Conservation (phyloP, 345 rosid species). For the Heritiera fomes region DNA sequence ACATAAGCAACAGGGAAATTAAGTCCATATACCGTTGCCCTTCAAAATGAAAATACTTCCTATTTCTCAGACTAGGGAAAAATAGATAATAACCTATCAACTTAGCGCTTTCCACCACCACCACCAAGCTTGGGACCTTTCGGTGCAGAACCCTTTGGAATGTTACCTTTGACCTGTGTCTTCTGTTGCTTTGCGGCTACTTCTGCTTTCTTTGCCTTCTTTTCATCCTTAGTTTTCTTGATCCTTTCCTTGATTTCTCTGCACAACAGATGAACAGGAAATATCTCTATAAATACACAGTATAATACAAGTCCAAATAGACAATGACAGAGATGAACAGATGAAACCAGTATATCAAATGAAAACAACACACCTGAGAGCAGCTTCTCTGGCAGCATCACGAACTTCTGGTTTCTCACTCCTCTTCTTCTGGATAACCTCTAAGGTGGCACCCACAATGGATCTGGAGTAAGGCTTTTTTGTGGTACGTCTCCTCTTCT, state of each 20-base stretch:
- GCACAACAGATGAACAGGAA: neutral
- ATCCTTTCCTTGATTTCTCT: constrained; percentile 86
- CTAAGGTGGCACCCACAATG: constrained; percentile 71
- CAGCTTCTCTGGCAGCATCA: constrained; percentile 78
- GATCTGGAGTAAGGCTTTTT: constrained; percentile 83
- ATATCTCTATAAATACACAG: neutral
- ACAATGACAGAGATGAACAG: neutral
- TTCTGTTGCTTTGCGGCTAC: constrained; percentile 56
- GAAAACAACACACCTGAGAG: constrained; percentile 45
- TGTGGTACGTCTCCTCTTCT: constrained; percentile 59
- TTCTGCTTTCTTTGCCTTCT: constrained; percentile 83
- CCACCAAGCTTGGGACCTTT: constrained; percentile 71
- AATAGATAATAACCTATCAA: constrained; percentile 14
- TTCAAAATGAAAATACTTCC: constrained; percentile 18
- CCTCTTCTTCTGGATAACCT: constrained; percentile 68
- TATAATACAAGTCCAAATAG: neutral
- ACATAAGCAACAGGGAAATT: neutral
- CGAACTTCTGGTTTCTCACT: constrained; percentile 82
- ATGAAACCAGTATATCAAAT: neutral
- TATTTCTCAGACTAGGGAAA: constrained; percentile 18
- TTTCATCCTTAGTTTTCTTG: constrained; percentile 83
- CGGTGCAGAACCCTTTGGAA: constrained; percentile 49
- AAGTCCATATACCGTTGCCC: neutral
- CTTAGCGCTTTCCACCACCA: constrained; percentile 79
- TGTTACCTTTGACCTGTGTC: constrained; percentile 44